Conservation (phyloP, 164 flowering plant genomes). For the Euptelea pleiosperma region DNA sequence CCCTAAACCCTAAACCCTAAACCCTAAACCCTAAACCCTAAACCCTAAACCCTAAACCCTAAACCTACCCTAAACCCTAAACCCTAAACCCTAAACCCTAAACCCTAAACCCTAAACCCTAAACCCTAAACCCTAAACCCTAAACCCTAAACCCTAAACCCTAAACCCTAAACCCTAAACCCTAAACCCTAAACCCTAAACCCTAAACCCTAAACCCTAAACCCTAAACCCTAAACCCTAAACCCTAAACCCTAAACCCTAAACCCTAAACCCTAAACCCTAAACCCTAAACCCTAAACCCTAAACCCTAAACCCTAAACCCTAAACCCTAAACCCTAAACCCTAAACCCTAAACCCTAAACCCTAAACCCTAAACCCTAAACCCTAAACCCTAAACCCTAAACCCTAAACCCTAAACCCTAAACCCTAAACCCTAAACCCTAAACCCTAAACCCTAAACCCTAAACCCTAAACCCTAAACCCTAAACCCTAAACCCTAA, state of each 20-base stretch:
- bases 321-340: slow-evolving; percentile 9
- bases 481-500: slow-evolving; percentile 10
- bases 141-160: slow-evolving; percentile 10
- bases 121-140: slow-evolving; percentile 7
- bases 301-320: slow-evolving; percentile 15
- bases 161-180: slow-evolving; percentile 14
- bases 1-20: neutral
- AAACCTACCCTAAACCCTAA: no score
- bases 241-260: slow-evolving; percentile 9
- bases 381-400: neutral
- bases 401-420: slow-evolving; percentile 6
- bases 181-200: slow-evolving; percentile 12
- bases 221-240: slow-evolving; percentile 12
- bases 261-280: slow-evolving; percentile 12
- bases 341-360: slow-evolving; percentile 11
- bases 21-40: neutral
- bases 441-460: slow-evolving; percentile 10
- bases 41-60: neutral
- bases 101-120: neutral
- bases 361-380: slow-evolving; percentile 2
- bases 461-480: slow-evolving; percentile 8
- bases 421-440: neutral
- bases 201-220: slow-evolving; percentile 12
- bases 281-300: slow-evolving; percentile 12
- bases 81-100: neutral